These are phyloP conservation scores for Angomonas ambiguus DNA, from an alignment of 208 protist genomes.

Conservation along the genomic window DNA sequence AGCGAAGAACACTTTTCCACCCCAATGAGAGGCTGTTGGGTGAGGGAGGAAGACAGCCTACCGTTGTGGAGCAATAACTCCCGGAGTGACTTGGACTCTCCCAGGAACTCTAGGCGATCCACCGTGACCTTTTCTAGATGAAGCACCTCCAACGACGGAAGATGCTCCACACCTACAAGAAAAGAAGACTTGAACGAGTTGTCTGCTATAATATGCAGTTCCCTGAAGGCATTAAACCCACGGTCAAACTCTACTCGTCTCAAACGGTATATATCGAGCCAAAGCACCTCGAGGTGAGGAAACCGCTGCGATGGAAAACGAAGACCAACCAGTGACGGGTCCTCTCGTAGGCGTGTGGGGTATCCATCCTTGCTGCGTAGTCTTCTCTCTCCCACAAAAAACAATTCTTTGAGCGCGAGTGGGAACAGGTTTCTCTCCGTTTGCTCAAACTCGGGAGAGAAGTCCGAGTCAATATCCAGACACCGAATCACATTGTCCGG, in stretches of 20 bases:
- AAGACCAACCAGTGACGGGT: conserved; percentile 10
- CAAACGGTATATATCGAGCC: conserved; percentile 42
- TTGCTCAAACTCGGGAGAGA: background rate
- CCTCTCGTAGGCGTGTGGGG: background rate
- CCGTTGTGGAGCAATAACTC: conserved; percentile 53
- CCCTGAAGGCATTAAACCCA: conserved; percentile 20
- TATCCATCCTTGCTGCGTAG: background rate
- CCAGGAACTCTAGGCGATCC: conserved; percentile 39
- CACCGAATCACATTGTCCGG: background rate
- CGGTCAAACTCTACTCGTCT: conserved; percentile 16
- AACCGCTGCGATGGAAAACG: conserved; percentile 17
- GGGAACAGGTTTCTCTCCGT: background rate
- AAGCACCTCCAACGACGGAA: conserved; percentile 46
- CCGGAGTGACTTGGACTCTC: conserved; percentile 23
- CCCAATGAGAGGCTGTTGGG: conserved; percentile 19
- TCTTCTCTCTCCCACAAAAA: conserved; percentile 6
- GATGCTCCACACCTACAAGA: conserved; percentile 32
- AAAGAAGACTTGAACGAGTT: conserved; percentile 25
- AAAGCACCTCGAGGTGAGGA: conserved; percentile 39
- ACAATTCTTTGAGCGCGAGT: conserved; percentile 18
- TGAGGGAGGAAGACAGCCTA: conserved; percentile 20
- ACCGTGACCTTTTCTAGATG: conserved; percentile 42
- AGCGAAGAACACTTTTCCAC: conserved; percentile 36
- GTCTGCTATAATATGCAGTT: conserved; percentile 54
- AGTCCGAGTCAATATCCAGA: background rate